phyloP scores from a whole-genome alignment of 306 rosid species.

The Senna tora region DNA sequence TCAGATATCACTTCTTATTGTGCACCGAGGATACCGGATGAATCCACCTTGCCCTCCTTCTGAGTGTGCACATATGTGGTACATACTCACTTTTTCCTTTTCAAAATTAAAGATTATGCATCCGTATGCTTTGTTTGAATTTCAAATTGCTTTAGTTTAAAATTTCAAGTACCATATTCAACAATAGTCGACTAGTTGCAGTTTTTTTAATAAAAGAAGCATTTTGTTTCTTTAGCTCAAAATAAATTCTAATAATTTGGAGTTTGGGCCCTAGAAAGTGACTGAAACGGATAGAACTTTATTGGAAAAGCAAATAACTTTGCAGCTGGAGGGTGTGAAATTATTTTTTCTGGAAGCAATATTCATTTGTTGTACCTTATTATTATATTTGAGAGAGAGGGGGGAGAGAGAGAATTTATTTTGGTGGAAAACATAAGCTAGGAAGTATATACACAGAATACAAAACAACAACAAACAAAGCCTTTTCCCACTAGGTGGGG shows the following conservation, averaged over 20 bases:
- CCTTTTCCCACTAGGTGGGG: no score
- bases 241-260: slow-evolving; percentile 9
- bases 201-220: slow-evolving; percentile 18
- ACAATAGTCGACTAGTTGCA: not conserved
- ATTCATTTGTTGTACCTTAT: slow-evolving; percentile 3
- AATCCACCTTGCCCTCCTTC: slow-evolving; percentile 93
- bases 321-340: not conserved
- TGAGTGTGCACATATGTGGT: slow-evolving; percentile 98
- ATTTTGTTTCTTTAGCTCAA: not conserved
- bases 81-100: slow-evolving; percentile 33
- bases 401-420: not conserved
- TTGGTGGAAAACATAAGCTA: not conserved
- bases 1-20: slow-evolving; percentile 91
- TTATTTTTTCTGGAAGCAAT: not conserved
- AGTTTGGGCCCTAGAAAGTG: slow-evolving; percentile 24
- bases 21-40: slow-evolving; percentile 90
- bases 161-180: not conserved
- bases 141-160: not conserved
- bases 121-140: not conserved
- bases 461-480: no score
- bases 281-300: slow-evolving; percentile 5
- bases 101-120: slow-evolving; percentile 19
- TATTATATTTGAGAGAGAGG: not conserved
- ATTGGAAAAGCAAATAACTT: not conserved
- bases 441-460: slow-evolving; percentile 15